Conservation (phyloP, 2,329 filamentous ascomycete species). For the Drechslerella stenobrocha region DNA sequence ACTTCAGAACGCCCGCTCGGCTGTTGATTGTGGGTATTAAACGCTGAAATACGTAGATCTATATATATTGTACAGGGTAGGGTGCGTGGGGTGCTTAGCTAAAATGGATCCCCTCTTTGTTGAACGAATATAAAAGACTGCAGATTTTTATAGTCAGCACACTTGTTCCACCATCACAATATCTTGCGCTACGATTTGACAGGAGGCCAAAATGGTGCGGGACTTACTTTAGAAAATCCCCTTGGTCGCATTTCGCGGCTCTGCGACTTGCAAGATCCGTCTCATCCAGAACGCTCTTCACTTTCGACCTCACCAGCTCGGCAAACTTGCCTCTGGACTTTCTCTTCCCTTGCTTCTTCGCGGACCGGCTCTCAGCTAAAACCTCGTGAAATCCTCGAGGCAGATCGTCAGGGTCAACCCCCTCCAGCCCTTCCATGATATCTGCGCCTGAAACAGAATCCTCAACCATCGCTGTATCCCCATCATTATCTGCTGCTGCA, state of each 20-base stretch:
- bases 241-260: slow-evolving; percentile 85
- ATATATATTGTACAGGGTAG: not conserved
- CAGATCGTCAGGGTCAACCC: slow-evolving; percentile 58
- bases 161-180: not conserved
- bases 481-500: slow-evolving; percentile 53
- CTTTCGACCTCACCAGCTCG: slow-evolving; percentile 81
- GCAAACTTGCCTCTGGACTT: slow-evolving; percentile 74
- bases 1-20: no score
- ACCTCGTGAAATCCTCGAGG: slow-evolving; percentile 55
- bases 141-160: slow-evolving; percentile 55
- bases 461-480: slow-evolving; percentile 41
- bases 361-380: slow-evolving; percentile 58
- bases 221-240: slow-evolving; percentile 69
- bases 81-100: slow-evolving; percentile 26
- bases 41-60: not conserved
- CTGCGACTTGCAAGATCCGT: slow-evolving; percentile 80
- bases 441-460: slow-evolving; percentile 54
- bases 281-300: slow-evolving; percentile 77
- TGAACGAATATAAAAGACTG: slow-evolving; percentile 67
- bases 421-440: slow-evolving; percentile 62
- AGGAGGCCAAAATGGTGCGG: not conserved
- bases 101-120: slow-evolving; percentile 91
- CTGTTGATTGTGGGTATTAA: not conserved
- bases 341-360: slow-evolving; percentile 60
- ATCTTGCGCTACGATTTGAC: not conserved